Percentiles rank a stretch among this genome's conserved stretches.
Evolutionary conservation across 257 asterid species (phyloP).

Genomic region (Gardenia jasminoides): DNA sequence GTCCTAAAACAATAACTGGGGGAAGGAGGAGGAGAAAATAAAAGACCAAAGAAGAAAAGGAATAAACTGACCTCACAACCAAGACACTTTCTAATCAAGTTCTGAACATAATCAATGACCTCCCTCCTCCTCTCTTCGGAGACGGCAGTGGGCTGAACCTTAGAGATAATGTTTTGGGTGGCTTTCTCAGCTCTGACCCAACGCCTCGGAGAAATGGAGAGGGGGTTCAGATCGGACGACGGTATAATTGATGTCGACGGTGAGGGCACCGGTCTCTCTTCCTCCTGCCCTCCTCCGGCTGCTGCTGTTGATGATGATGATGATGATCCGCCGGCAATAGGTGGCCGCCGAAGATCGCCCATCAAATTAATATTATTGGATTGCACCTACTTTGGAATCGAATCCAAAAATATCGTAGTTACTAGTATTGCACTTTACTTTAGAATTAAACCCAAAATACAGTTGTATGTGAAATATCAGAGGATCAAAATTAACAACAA

Average conservation of each 20-base stretch:
- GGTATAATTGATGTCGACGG: neutral
- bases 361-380: neutral
- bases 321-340: slow-evolving; percentile 5
- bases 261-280: neutral
- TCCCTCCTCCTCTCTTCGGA: slow-evolving; percentile 37
- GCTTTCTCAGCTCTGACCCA: slow-evolving; percentile 32
- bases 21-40: neutral
- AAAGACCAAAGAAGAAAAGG: neutral
- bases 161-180: slow-evolving; percentile 17
- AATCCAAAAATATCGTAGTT: neutral
- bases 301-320: neutral
- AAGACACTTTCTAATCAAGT: slow-evolving; percentile 26
- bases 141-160: slow-evolving; percentile 24
- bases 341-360: slow-evolving; percentile 30
- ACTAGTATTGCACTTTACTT: too few species aligned
- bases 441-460: too few species aligned
- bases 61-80: slow-evolving; percentile 39
- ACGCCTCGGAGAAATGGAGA: slow-evolving; percentile 3
- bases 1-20: neutral
- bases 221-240: slow-evolving; percentile 1
- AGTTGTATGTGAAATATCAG: neutral
- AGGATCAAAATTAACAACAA: neutral
- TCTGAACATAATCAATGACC: slow-evolving; percentile 37
- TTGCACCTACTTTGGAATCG: neutral
- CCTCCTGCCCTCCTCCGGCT: neutral